Evolutionary conservation across 352 stramenopile species (phyloP).

Genomic region (Achlya hypogyna): DNA sequence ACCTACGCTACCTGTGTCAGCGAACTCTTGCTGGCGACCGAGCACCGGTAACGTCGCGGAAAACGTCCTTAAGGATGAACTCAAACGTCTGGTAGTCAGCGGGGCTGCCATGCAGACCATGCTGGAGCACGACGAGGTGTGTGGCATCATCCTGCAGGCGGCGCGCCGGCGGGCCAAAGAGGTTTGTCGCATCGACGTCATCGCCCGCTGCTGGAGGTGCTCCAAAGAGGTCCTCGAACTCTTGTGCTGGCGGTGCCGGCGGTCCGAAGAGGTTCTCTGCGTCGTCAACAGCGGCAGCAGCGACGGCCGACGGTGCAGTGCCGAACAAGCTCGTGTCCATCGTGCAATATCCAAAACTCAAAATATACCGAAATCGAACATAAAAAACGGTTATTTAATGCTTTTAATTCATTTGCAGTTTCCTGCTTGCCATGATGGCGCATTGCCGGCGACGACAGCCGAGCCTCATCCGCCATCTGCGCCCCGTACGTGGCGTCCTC

Average conservation of each 20-base stretch:
- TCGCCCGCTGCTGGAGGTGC: neutral
- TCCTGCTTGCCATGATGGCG: too few relatives aligned
- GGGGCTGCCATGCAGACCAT: slow-evolving; percentile 58
- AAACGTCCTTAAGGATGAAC: slow-evolving; percentile 38
- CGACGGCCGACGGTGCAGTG: neutral
- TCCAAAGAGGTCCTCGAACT: slow-evolving; percentile 3
- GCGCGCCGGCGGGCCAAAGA: neutral
- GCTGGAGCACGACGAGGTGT: slow-evolving; percentile 64
- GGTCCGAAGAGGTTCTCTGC: neutral
- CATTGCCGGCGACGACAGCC: too few relatives aligned
- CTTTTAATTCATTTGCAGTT: too few relatives aligned
- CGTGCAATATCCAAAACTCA: too few relatives aligned
- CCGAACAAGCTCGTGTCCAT: too few relatives aligned
- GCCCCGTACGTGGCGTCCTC: too few relatives aligned
- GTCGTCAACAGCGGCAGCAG: neutral
- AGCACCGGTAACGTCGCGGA: slow-evolving; percentile 27
- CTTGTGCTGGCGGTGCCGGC: neutral
- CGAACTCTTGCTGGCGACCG: neutral
- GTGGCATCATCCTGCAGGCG: slow-evolving; percentile 22
- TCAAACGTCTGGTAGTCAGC: slow-evolving; percentile 52
- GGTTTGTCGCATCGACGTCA: neutral
- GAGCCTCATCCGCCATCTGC: too few relatives aligned
- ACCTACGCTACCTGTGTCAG: neutral
- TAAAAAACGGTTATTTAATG: too few relatives aligned
- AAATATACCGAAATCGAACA: too few relatives aligned